Evolutionary conservation across 352 stramenopile genomes (phyloP), one percentile per base, ranked within the genome.

Genomic region (Vaucheria bursata): DNA sequence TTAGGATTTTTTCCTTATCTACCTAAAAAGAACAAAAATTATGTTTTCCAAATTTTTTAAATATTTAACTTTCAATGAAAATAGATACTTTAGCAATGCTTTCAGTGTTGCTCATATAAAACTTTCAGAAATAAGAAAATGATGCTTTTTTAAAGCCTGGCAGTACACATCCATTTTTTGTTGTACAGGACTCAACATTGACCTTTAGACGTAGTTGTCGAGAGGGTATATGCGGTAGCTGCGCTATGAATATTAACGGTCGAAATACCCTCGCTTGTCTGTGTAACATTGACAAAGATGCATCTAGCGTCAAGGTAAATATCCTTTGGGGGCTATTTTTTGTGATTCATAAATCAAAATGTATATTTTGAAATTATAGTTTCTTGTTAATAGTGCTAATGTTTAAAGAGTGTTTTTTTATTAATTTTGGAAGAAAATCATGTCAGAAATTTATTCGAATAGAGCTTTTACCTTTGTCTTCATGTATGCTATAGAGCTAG

Each of bases 161-260:
- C n/a, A n/a, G n/a, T n/a, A n/a, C n/a, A n/a, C 86, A 25, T n/a
- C 8, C 29, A 8, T 18, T 8, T 71, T 25, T 12, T 32, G 1
- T 39, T 0, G 32, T 29, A 6, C 45, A 97, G 88, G 95, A 99
- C 88, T 92, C 94, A 1, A 98, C 95, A 52, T 87, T 99, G 18
- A 98, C 96, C 53, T 98, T 99, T 87, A 93, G 96, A 49, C 90
- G 96, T 83, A 98, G 93, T 35, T 99, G 96, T 85, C 93, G 96
- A 78, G 96, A 99, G 86, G 96, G 95, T 32, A 99, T 99, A 84
- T 99, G 96, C 79, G 96, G 96, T 78, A 98, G 92, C 31, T 99
- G 96, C 83, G 95, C 96, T 82, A 99, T 99, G 96, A 99, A 99
- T 87, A 98, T 99, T 84, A 92, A 99, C 82, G 96, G 96, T 33